These are phyloP conservation scores for Fusarium cyanostomum DNA, from an alignment of 2,329 filamentous ascomycete species.

Conservation along the genomic window DNA sequence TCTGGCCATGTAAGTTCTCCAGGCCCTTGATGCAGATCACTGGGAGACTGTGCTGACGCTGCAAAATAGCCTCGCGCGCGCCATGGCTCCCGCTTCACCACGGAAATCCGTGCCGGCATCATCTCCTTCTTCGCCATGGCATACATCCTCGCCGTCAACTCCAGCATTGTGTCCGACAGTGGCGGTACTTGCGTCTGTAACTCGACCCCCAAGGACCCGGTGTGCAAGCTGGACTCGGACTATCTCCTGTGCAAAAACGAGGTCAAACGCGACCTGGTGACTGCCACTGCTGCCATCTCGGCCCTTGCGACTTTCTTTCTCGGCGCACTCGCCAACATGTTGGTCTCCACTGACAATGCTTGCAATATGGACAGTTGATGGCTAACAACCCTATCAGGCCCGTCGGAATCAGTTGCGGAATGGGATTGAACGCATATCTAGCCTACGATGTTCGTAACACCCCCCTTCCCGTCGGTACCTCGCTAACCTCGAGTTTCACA, in stretches of 20 bases:
- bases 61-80: conserved; percentile 68
- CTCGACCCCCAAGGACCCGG: conserved; percentile 57
- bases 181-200: conserved; percentile 81
- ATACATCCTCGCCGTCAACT: conserved; percentile 64
- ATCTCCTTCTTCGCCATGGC: conserved; percentile 77
- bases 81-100: conserved; percentile 79
- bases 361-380: conserved; percentile 9
- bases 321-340: conserved; percentile 82
- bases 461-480: neutral
- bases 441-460: conserved; percentile 58
- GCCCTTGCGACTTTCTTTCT: conserved; percentile 81
- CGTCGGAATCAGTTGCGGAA: neutral
- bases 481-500: conserved; percentile 42
- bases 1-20: conserved; percentile 75
- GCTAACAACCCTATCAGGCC: neutral
- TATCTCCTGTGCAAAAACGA: conserved; percentile 70
- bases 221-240: conserved; percentile 62
- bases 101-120: conserved; percentile 82
- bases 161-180: conserved; percentile 65
- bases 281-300: conserved; percentile 83
- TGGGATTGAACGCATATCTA: conserved; percentile 84
- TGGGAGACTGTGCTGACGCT: neutral
- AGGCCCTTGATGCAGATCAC: neutral
- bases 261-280: conserved; percentile 80
- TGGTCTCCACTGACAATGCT: conserved; percentile 39